These are phyloP conservation scores for Leccinum glutinopallens DNA, from an alignment of 1,284 basidiomycete genomes.

Conservation along the genomic window DNA sequence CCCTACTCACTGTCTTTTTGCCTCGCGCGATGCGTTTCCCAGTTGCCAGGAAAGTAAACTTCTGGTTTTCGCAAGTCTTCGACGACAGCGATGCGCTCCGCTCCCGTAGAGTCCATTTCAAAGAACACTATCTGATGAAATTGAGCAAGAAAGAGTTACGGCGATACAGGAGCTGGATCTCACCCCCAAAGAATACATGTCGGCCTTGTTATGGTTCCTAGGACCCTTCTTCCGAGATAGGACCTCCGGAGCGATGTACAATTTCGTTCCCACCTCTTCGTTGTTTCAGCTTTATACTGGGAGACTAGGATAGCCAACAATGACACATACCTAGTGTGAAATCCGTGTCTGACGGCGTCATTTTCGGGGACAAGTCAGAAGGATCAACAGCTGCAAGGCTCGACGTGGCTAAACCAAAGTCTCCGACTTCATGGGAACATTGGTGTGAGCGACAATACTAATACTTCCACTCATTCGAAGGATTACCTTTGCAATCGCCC, in stretches of 20 bases:
- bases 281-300: constrained; percentile 4
- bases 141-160: constrained; percentile 1
- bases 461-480: background rate
- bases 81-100: constrained; percentile 85
- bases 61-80: constrained; percentile 74
- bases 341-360: constrained; percentile 54
- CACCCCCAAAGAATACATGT: constrained; percentile 93
- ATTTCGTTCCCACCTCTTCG: constrained; percentile 85
- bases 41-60: constrained; percentile 76
- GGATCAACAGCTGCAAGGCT: constrained; percentile 77
- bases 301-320: background rate
- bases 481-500: constrained; percentile 83
- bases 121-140: constrained; percentile 85
- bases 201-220: constrained; percentile 82
- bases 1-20: constrained; percentile 66
- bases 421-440: constrained; percentile 60
- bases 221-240: constrained; percentile 63
- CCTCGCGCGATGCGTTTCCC: constrained; percentile 64
- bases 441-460: background rate
- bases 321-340: constrained; percentile 66
- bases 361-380: constrained; percentile 56
- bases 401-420: constrained; percentile 91
- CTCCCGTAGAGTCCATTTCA: constrained; percentile 93
- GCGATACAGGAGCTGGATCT: constrained; percentile 27
- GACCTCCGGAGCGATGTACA: constrained; percentile 94